These are phyloP conservation scores for Lactifluus piperatus DNA, from an alignment of 768 basidiomycete species.

Conservation along the genomic window DNA sequence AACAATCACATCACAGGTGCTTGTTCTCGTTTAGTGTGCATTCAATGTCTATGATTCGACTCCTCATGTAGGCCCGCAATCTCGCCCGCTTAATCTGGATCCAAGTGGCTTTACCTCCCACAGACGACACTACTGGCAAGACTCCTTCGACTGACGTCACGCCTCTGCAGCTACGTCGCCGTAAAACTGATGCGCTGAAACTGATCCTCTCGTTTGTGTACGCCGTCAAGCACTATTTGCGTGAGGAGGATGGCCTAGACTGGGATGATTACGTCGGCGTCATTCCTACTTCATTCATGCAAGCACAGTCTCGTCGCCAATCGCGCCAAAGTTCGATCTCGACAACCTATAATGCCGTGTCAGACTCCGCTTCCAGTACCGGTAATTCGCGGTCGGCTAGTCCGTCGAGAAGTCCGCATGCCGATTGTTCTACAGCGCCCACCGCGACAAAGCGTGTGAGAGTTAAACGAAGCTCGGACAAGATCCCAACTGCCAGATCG, in stretches of 20 bases:
- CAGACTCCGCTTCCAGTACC: conserved; percentile 19
- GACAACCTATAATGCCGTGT: conserved; percentile 29
- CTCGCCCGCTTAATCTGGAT: conserved; percentile 75
- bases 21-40: conserved; percentile 1
- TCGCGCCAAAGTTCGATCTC: conserved; percentile 28
- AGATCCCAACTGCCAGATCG: conserved; percentile 38
- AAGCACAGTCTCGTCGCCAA: conserved; percentile 24
- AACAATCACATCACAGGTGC: conserved; percentile 52
- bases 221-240: conserved; percentile 72
- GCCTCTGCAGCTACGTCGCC: conserved; percentile 43
- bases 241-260: conserved; percentile 70
- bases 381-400: conserved; percentile 5
- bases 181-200: conserved; percentile 64
- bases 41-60: background rate
- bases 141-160: conserved; percentile 39
- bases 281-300: conserved; percentile 52
- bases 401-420: conserved; percentile 7
- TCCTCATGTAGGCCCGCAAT: conserved; percentile 46
- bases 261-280: conserved; percentile 60
- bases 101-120: conserved; percentile 57
- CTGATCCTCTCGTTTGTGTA: conserved; percentile 64
- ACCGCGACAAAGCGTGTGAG: conserved; percentile 49
- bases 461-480: conserved; percentile 62
- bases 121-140: conserved; percentile 47
- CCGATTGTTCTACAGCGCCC: background rate